Evolutionary conservation across 257 asterid genomes (phyloP), one percentile per base, ranked within the genome.

Genomic region (Gynochthodes officinalis): DNA sequence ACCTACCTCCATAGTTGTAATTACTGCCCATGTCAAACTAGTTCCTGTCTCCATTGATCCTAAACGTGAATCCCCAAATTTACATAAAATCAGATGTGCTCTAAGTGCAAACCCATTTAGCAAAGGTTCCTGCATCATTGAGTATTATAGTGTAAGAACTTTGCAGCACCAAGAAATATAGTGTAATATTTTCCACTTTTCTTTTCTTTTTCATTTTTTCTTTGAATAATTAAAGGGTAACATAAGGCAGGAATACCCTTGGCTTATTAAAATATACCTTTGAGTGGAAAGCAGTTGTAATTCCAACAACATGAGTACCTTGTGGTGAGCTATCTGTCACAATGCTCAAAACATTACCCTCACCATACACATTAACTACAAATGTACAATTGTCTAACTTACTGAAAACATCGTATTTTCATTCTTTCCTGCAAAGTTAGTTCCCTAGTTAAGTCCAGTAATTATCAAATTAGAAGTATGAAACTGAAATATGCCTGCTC

Each of bases 21-120:
- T 94, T 78, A 86, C 85, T 7, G 99, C 99, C 74, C 99, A 86
- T 76, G 89, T 88, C 85, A 94, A 86, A 75, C 99, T 98, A 73
- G 99, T 94, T 75, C 99, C 99, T 37, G 99, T 94, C 83, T 91
- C 97, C 98, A 94, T 94, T 77, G 97, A 89, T 72, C 98, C 98
- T 77, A 94, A 82, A 64, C 99, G 96, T 33, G 99, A 86, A 80
- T 94, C 98, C 72, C 98, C 98, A 79, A 94, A 91, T 85, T 94
- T 94, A 85, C 98, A 94, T 59, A 98, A 94, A 73, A 94, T 81
- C 78, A 94, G 66, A 78, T 94, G 98, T 66, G 99, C 99, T 83
- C 99, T 98, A 79, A 98, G 99, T 73, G 99, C 99, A 84, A 94
- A 88, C 78, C 99, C 99, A 86, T 94, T 94, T 80, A 94, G 77